phyloP scores from a whole-genome alignment of 768 basidiomycete species.

The Hericium rajendrae region DNA sequence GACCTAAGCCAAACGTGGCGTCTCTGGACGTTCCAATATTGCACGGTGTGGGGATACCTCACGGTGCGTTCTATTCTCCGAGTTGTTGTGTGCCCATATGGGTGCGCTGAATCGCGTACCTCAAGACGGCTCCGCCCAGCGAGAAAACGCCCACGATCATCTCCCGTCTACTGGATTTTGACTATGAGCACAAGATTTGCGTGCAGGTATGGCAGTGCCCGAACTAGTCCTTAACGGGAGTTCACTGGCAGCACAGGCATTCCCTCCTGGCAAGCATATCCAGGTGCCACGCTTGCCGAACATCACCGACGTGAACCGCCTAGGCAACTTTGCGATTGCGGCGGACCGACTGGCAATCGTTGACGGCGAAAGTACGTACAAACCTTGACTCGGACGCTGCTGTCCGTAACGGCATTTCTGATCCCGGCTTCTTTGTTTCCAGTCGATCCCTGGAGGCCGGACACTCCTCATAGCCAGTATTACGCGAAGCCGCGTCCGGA shows the following conservation, averaged over 20 bases:
- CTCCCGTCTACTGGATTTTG: conserved; percentile 64
- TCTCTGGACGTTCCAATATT: conserved; percentile 85
- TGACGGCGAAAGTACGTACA: conserved; percentile 61
- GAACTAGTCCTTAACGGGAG: neutral
- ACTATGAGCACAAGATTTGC: conserved; percentile 65
- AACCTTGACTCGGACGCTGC: neutral
- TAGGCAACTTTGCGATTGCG: conserved; percentile 80
- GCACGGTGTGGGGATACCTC: conserved; percentile 96
- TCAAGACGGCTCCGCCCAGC: conserved; percentile 66
- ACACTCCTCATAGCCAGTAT: conserved; percentile 65
- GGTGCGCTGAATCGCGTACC: neutral
- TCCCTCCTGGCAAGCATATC: conserved; percentile 68
- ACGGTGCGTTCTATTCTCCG: conserved; percentile 33
- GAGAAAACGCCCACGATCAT: conserved; percentile 63
- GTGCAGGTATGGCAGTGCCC: conserved; percentile 33
- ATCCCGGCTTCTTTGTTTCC: neutral
- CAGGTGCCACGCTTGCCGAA: conserved; percentile 66
- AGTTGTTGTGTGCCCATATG: neutral
- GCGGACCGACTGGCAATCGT: conserved; percentile 81
- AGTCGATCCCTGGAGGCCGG: conserved; percentile 90
- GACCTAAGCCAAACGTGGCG: conserved; percentile 74
- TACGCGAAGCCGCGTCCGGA: conserved; percentile 61
- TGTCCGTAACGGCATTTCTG: neutral
- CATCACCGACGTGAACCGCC: conserved; percentile 67
- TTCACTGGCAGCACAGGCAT: conserved; percentile 40